Percentiles rank a stretch among this genome's conserved stretches.
phyloP scores from a whole-genome alignment of 805 yeast genomes.

The Candida krabiensis region DNA sequence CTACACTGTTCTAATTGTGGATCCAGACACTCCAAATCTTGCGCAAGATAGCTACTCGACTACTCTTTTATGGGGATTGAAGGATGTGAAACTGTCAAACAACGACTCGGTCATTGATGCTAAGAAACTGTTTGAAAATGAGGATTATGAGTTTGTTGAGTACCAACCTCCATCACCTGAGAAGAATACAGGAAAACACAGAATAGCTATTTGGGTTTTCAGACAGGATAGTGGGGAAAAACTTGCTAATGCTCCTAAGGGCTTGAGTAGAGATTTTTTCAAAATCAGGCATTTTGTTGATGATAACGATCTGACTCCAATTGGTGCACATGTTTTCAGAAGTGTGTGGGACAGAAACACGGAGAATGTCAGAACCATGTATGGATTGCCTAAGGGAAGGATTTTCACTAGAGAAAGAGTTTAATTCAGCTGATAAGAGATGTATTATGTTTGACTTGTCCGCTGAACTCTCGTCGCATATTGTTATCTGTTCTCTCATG shows the following conservation, averaged over 20 bases:
- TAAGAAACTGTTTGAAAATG: conserved; percentile 34
- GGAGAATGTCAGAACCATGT: conserved; percentile 61
- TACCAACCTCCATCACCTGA: conserved; percentile 88
- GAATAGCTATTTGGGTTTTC: conserved; percentile 88
- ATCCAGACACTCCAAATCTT: conserved; percentile 89
- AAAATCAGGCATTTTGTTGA: conserved; percentile 70
- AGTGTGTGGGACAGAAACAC: conserved; percentile 78
- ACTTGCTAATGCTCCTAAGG: conserved; percentile 21
- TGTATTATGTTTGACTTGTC: too few species aligned
- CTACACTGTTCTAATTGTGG: conserved; percentile 79
- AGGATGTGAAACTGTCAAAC: conserved; percentile 61
- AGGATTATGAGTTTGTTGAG: conserved; percentile 48
- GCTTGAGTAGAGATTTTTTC: conserved; percentile 48
- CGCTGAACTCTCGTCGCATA: too few species aligned
- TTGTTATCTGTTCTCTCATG: too few species aligned
- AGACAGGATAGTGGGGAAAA: conserved; percentile 52
- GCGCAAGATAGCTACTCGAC: conserved; percentile 67
- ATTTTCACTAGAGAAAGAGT: conserved; percentile 67
- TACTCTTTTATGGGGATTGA: conserved; percentile 73
- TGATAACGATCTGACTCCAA: conserved; percentile 58
- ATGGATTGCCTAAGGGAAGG: conserved; percentile 73
- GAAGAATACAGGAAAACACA: conserved; percentile 78
- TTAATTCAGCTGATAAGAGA: too few species aligned
- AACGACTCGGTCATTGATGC: conserved; percentile 57
- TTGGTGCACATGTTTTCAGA: conserved; percentile 94